A percentile compares a stretch with the other conserved stretches of the same genome.
phyloP scores from a whole-genome alignment of 1,139 yeast genomes.

The Saccharomyces hybrid region DNA sequence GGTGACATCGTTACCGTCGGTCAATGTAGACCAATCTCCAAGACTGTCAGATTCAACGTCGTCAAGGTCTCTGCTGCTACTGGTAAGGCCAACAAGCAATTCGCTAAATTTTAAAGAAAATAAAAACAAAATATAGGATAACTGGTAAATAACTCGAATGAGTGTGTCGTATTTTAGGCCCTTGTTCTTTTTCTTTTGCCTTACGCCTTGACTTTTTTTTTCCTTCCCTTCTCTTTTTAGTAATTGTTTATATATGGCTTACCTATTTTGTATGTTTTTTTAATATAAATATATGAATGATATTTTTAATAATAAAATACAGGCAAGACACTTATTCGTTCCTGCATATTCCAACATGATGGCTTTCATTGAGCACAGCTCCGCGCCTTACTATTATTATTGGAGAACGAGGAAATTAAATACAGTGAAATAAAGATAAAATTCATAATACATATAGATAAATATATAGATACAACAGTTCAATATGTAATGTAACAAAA shows the following conservation, averaged over 20 bases:
- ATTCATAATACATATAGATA: background rate
- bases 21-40: conserved; percentile 99
- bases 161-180: background rate
- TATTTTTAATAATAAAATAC: background rate
- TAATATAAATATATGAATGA: background rate
- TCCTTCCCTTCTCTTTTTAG: background rate
- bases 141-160: background rate
- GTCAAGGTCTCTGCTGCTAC: conserved; percentile 87
- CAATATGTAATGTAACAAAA: background rate
- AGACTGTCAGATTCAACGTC: conserved; percentile 99
- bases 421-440: background rate
- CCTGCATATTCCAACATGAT: too few species aligned
- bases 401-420: background rate
- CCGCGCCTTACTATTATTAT: background rate
- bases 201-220: background rate
- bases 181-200: background rate
- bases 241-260: background rate
- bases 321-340: background rate
- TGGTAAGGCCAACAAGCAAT: conserved; percentile 85
- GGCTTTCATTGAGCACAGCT: background rate
- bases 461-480: background rate
- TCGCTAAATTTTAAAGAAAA: conserved; percentile 45
- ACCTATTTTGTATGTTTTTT: background rate
- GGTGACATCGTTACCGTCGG: conserved; percentile 99
- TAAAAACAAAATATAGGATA: background rate